These are phyloP conservation scores for Verruconis gallopava DNA, from an alignment of 2,329 filamentous ascomycete species.

Conservation along the genomic window DNA sequence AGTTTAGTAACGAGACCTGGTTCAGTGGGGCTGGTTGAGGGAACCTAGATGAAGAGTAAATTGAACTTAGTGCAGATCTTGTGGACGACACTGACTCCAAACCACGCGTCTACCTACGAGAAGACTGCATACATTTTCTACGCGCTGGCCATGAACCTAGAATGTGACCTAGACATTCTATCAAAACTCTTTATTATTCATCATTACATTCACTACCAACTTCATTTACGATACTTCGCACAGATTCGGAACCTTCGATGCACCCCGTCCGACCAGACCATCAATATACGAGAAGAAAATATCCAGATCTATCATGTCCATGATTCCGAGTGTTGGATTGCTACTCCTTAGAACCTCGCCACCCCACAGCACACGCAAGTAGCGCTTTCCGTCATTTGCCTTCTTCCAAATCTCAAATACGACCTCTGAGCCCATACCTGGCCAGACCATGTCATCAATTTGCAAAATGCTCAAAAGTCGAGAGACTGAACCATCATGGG, in stretches of 20 bases:
- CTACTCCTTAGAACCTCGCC: constrained; percentile 55
- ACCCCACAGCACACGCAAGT: constrained; percentile 53
- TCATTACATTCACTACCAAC: too few species aligned
- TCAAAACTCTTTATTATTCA: too few species aligned
- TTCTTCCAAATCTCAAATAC: constrained; percentile 53
- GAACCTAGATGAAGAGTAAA: too few species aligned
- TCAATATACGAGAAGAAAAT: constrained; percentile 58
- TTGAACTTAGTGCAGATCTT: too few species aligned
- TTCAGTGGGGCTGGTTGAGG: too few species aligned
- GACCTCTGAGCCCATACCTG: constrained; percentile 68
- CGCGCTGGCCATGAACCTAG: too few species aligned
- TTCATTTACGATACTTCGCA: neutral
- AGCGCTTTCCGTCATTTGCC: constrained; percentile 22
- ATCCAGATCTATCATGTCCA: constrained; percentile 59
- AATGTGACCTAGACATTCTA: too few species aligned
- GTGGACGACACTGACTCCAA: too few species aligned
- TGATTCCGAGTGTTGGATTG: constrained; percentile 50
- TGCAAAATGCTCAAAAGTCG: constrained; percentile 58
- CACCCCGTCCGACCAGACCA: constrained; percentile 46
- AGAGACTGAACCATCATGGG: constrained; percentile 64
- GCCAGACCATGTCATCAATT: constrained; percentile 67
- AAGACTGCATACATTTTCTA: too few species aligned
- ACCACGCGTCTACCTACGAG: too few species aligned
- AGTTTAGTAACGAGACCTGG: too few species aligned
- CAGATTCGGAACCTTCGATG: neutral